These are phyloP conservation scores for Cryptomeria japonica DNA, from an alignment of 75 land plant genomes.

Conservation along the genomic window DNA sequence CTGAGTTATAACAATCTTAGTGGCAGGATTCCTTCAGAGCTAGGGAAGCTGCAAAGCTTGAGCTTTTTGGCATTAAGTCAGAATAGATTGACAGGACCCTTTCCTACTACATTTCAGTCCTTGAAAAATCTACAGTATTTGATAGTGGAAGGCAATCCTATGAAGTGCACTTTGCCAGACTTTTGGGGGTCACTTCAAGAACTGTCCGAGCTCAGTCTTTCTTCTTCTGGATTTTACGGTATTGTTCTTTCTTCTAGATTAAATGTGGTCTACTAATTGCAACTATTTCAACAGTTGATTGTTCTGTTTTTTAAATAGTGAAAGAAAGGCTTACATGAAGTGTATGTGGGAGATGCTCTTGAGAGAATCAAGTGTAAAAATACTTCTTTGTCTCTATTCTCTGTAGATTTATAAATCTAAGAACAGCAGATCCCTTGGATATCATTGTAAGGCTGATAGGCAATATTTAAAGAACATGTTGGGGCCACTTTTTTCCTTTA, in stretches of 20 bases:
- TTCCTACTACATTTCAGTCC: constrained; percentile 16
- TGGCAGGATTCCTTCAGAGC: constrained; percentile 26
- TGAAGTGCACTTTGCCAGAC: constrained; percentile 7
- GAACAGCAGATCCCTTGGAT: too few relatives aligned
- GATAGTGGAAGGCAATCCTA: constrained; percentile 12
- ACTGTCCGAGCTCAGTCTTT: constrained; percentile 9
- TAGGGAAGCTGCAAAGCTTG: constrained; percentile 22
- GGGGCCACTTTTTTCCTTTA: too few relatives aligned
- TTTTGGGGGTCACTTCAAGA: neutral
- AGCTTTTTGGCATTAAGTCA: constrained; percentile 14
- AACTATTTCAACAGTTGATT: too few relatives aligned
- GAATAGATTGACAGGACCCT: constrained; percentile 18
- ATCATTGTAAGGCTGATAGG: too few relatives aligned
- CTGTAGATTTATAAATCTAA: too few relatives aligned
- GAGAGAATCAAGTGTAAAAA: neutral
- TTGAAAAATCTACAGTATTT: constrained; percentile 16
- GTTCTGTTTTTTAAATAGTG: neutral
- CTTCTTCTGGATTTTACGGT: constrained; percentile 6
- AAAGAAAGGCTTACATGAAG: neutral
- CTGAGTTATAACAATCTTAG: constrained; percentile 25
- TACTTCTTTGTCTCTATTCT: too few relatives aligned
- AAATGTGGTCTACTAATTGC: too few relatives aligned
- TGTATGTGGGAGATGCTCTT: neutral
- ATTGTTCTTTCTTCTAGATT: neutral
- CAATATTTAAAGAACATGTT: too few relatives aligned